Percentiles rank a stretch among this genome's conserved stretches.
phyloP scores from a whole-genome alignment of 352 stramenopile genomes.

The Phytopythium oedochilum region DNA sequence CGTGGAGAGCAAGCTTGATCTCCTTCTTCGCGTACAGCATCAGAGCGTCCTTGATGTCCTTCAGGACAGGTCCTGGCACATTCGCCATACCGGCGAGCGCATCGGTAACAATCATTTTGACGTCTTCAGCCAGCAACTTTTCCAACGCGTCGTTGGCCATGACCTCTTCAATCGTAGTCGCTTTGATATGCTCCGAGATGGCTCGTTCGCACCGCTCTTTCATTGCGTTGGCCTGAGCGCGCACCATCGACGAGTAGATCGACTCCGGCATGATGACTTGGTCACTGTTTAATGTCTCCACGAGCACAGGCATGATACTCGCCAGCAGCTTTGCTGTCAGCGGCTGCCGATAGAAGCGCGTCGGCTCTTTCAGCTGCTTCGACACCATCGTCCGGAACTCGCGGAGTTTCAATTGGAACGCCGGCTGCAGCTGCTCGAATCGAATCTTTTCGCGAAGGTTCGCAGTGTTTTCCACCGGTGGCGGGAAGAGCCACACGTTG shows the following conservation, averaged over 20 bases:
- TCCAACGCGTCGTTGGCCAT: conserved; percentile 55
- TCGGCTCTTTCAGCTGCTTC: conserved; percentile 63
- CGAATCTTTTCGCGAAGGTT: conserved; percentile 80
- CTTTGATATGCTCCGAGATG: conserved; percentile 66
- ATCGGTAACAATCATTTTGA: conserved; percentile 52
- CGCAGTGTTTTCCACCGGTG: conserved; percentile 71
- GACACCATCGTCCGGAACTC: conserved; percentile 71
- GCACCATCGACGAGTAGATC: conserved; percentile 86
- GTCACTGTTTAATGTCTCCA: conserved; percentile 84
- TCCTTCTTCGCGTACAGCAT: conserved; percentile 54
- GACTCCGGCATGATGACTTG: conserved; percentile 87
- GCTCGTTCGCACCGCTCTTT: conserved; percentile 57
- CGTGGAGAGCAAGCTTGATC: conserved; percentile 60
- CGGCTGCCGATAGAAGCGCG: conserved; percentile 69
- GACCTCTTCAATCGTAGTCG: conserved; percentile 51
- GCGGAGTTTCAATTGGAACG: conserved; percentile 73
- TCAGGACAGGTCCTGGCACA: conserved; percentile 41
- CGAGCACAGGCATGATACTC: conserved; percentile 71
- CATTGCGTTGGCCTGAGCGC: conserved; percentile 58
- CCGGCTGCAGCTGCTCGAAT: conserved; percentile 76
- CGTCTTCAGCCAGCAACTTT: conserved; percentile 42
- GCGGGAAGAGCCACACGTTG: conserved; percentile 83
- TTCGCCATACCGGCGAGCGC: conserved; percentile 45
- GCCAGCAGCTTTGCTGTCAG: conserved; percentile 67
- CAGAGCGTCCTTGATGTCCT: conserved; percentile 57